A percentile compares a stretch with the other conserved stretches of the same genome.
These are phyloP conservation scores for Bruguiera parviflora DNA, from an alignment of 345 rosid species.

Conservation along the genomic window DNA sequence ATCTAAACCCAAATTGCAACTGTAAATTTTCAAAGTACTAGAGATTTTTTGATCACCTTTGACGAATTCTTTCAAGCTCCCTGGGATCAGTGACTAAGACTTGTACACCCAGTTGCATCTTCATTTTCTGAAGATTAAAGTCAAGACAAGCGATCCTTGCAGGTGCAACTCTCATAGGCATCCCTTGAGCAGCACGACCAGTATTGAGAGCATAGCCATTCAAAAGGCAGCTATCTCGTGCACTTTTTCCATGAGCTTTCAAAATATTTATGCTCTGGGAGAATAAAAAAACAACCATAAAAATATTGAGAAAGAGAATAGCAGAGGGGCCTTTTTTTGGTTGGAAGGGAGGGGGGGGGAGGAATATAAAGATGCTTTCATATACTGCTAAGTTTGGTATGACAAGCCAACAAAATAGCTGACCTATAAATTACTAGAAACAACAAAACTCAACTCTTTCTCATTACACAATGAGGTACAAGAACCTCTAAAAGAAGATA, in stretches of 20 bases:
- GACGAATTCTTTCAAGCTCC: conserved; percentile 96
- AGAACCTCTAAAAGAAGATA: neutral
- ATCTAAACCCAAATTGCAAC: neutral
- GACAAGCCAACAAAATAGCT: no score
- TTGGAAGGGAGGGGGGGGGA: no score
- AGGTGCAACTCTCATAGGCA: conserved; percentile 85
- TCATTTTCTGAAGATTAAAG: conserved; percentile 92
- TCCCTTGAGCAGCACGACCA: conserved; percentile 98
- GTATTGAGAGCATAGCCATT: conserved; percentile 92
- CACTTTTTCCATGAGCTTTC: conserved; percentile 96
- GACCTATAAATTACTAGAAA: neutral
- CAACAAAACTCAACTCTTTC: neutral
- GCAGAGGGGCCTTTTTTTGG: no score
- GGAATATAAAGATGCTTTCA: no score
- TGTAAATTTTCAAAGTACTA: neutral
- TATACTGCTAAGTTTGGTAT: no score
- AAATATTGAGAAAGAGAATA: neutral
- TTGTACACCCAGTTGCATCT: conserved; percentile 96
- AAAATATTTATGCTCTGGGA: conserved; percentile 77
- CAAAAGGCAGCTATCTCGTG: conserved; percentile 80
- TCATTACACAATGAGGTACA: neutral
- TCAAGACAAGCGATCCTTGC: conserved; percentile 95
- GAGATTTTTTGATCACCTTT: conserved; percentile 47
- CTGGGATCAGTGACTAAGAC: conserved; percentile 90
- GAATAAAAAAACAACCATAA: conserved; percentile 10